phyloP scores from a whole-genome alignment of 192 early-diverging fungal genomes.

The Coemansia sp. region DNA sequence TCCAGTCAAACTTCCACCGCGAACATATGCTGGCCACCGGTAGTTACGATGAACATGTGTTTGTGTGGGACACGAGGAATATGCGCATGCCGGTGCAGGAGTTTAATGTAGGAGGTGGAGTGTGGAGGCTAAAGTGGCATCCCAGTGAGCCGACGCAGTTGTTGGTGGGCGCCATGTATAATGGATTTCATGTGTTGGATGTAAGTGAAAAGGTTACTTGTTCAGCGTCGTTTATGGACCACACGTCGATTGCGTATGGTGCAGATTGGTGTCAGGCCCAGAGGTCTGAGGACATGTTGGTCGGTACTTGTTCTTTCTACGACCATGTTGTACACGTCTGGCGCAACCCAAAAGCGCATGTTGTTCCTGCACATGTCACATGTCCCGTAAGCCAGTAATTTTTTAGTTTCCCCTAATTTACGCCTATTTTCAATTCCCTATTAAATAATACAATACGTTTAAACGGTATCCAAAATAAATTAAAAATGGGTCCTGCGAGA shows the following conservation, averaged over 20 bases:
- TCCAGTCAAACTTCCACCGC: slow-evolving; percentile 78
- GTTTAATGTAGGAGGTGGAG: slow-evolving; percentile 77
- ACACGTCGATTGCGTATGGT: slow-evolving; percentile 76
- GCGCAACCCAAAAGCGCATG: slow-evolving; percentile 21
- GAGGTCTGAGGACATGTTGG: slow-evolving; percentile 35
- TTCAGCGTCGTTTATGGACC: slow-evolving; percentile 63
- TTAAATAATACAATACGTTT: not conserved
- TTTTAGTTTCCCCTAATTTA: not conserved
- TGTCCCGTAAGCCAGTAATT: not conserved
- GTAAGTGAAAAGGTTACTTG: slow-evolving; percentile 21
- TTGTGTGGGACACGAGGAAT: slow-evolving; percentile 87
- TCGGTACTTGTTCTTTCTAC: slow-evolving; percentile 79
- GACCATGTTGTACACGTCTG: slow-evolving; percentile 75
- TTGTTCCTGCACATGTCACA: not conserved
- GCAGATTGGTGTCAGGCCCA: slow-evolving; percentile 69
- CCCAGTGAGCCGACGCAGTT: slow-evolving; percentile 63
- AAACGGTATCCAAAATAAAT: too few species aligned
- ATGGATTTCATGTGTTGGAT: slow-evolving; percentile 80
- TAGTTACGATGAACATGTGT: slow-evolving; percentile 87
- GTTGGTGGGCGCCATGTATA: slow-evolving; percentile 88
- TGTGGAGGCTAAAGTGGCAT: slow-evolving; percentile 96
- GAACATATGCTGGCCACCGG: slow-evolving; percentile 85
- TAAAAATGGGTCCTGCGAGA: too few species aligned
- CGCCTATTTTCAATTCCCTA: not conserved
- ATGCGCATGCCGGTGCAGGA: slow-evolving; percentile 76